Conservation (phyloP, 192 early-diverging fungal species). For the Entomortierella parvispora region DNA sequence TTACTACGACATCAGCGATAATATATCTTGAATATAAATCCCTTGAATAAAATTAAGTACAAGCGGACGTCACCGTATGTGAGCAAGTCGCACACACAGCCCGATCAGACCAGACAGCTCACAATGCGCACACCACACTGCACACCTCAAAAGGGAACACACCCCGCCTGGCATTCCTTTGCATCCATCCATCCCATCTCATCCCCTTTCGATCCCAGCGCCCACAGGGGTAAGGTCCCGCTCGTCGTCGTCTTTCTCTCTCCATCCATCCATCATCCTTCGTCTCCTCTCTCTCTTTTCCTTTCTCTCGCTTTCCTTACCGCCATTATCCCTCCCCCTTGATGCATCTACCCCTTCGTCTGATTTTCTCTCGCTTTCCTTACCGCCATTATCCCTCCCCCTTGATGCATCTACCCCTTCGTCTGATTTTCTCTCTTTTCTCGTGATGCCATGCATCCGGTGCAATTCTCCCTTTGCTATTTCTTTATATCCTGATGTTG, state of each 20-base stretch:
- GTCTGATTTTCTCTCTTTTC: neutral
- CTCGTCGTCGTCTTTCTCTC: neutral
- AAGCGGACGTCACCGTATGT: too few relatives aligned
- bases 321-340: too few relatives aligned
- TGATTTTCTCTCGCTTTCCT: neutral
- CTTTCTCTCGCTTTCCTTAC: neutral
- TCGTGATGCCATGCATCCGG: neutral
- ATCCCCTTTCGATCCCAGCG: neutral
- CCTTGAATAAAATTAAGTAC: too few relatives aligned
- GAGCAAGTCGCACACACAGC: too few relatives aligned
- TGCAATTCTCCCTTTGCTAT: neutral
- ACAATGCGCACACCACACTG: too few relatives aligned
- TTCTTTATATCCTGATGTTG: neutral
- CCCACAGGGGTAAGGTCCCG: conserved; percentile 14
- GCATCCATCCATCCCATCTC: neutral
- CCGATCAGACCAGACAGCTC: too few relatives aligned
- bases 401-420: neutral
- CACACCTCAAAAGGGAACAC: neutral
- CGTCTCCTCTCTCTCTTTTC: neutral
- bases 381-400: neutral
- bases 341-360: neutral
- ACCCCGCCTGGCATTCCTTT: neutral
- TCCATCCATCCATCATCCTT: too few relatives aligned
- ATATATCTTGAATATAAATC: too few relatives aligned
- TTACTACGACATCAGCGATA: too few relatives aligned